Base-by-base conservation (phyloP, 352 stramenopile species). In the Pythium guiyangense region DNA sequence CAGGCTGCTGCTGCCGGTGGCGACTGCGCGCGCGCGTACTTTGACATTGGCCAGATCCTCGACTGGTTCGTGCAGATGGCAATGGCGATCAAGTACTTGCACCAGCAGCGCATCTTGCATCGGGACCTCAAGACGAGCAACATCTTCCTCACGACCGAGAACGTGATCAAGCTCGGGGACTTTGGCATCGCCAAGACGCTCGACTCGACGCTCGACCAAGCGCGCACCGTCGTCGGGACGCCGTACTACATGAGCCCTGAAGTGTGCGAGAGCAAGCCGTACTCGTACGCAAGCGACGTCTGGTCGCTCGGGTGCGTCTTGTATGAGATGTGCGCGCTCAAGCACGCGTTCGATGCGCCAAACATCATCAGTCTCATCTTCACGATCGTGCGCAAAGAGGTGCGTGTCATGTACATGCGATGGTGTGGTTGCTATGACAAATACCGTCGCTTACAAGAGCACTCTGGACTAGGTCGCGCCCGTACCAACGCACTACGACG, bases 61-160 rank as follows among this genome's bases (percentile, higher is more conserved):
- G 80, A 91, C 60, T 93, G 83, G 83, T 93, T 98, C 66, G 90
- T 98, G 57, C 94, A 98, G 67, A 96, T 98, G 76, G 82, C 84
- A 0, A 84, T 98, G 59, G 94, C 88, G 12, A 92, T 98, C 55
- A 92, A 97, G 60, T 98, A 96, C 70, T 85, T 98, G 62, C 94
- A 98, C 64, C 68, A 74, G 43, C 90, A 96, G 50, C 84, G 81
- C 17, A 77, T 98, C 26, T 70, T 98, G 48, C 92, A 98, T 66
- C 84, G 90, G 48, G 94, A 98, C 62, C 76, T 98, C 45, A 98
- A 98, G 70, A 96, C 94, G 27, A 96, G 94, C 66, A 98, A 98
- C 70, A 86, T 96, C 51, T 96, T 96, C 63, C 55, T 96, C 15
- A 92, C 84, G 39, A 86, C 61, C 0, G 69, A 88, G 40, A 90